Evolutionary conservation across 169 alveolate genomes (phyloP).

Genomic region (Plasmodium reichenowi): DNA sequence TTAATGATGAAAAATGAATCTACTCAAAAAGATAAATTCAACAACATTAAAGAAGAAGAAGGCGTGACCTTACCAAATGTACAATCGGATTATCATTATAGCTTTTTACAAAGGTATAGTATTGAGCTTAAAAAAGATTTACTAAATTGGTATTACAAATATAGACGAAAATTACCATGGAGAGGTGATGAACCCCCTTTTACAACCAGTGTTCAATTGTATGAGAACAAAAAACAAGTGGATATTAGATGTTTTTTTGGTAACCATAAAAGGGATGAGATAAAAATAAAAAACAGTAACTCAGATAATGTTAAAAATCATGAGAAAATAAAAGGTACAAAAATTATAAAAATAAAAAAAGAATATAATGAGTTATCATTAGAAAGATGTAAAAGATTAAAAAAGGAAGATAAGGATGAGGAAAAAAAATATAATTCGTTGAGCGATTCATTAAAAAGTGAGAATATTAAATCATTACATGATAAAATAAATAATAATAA

Average conservation of each 20-base stretch:
- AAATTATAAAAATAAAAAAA: not conserved
- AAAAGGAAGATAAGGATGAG: conserved; percentile 15
- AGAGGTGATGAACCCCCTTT: conserved; percentile 72
- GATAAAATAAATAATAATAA: not conserved
- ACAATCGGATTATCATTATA: conserved; percentile 42
- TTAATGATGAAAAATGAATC: not conserved
- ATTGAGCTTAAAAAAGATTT: conserved; percentile 19
- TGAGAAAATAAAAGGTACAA: not conserved
- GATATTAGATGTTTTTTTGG: conserved; percentile 41
- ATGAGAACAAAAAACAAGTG: conserved; percentile 1
- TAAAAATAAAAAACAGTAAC: not conserved
- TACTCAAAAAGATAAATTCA: not conserved
- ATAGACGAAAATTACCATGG: conserved; percentile 70
- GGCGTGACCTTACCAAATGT: not conserved
- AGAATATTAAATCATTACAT: not conserved
- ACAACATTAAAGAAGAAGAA: not conserved
- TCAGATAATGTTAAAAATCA: not conserved
- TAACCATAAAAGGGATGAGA: not conserved
- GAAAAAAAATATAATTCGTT: not conserved
- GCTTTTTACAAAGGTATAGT: conserved; percentile 11
- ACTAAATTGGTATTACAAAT: conserved; percentile 57
- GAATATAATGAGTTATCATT: conserved; percentile 4
- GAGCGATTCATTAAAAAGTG: not conserved
- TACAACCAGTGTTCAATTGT: conserved; percentile 40
- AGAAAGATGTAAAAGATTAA: conserved; percentile 8